Base-by-base conservation (phyloP, 2,329 filamentous ascomycete species). In the Xylaria sp. region DNA sequence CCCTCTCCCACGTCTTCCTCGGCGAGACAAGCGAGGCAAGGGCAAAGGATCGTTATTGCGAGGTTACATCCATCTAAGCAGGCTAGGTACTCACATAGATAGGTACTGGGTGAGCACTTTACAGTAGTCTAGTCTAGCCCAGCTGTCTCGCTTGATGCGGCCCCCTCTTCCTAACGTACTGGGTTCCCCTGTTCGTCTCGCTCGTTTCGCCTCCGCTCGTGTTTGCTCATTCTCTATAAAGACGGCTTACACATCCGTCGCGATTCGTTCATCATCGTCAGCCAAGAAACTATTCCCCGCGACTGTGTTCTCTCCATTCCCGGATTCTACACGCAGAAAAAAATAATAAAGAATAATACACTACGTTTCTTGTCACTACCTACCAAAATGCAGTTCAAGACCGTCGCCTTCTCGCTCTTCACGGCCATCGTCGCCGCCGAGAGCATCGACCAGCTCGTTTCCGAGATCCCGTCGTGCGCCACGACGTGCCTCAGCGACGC, bases 401-500 rank as follows among this genome's bases (percentile, higher is more conserved):
- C 69, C 53, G 37, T 69, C 67, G 37, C 65, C 19, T 12, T 72
- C 55, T 45, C 69, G 31, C 53, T 76, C 63, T 68, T 76, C 60
- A 67, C 55, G 53, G 65, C 67, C 57, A 56, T 65, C 46, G 67
- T 60, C 33, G 64, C 69, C 55, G 71, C 72, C 31, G 57, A 74
- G 40, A 66, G 61, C 57, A 25, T 73, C 54, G 59, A 67, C 60
- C 59, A 74, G 11, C 64, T 76, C 50, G 61, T 73, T 59, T 40
- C 64, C 11, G 50, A 73, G 56, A 74, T 81, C 11, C 80, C 79
- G 19, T 42, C 67, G 5, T 82, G 80, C 69, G 76, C 79, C 12
- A 66, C 74, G 65, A 49, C 66, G 3, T 82, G 80, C 66, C 71
- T 81, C 60, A 65, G 71, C 38, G 55, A 67, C 6, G 75, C 71